Evolutionary conservation across 768 basidiomycete genomes (phyloP).

Genomic region (Galerina sulciceps): DNA sequence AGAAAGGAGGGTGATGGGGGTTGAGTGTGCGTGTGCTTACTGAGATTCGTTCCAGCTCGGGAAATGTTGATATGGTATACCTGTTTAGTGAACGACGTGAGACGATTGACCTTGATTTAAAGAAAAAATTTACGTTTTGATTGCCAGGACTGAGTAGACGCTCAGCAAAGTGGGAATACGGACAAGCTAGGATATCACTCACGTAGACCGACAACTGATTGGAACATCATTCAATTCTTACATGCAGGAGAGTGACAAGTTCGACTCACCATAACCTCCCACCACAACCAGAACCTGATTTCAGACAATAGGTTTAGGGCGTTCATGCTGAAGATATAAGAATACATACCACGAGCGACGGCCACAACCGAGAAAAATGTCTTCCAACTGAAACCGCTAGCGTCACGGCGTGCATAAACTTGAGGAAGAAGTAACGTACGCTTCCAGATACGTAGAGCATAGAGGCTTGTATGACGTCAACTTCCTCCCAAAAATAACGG

Average conservation of each 20-base stretch:
- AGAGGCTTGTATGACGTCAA: background rate
- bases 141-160: background rate
- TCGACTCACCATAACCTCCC: background rate
- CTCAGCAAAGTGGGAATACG: too few relatives aligned
- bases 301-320: background rate
- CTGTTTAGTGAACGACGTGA: background rate
- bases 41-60: background rate
- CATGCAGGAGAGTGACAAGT: too few relatives aligned
- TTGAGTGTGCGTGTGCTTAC: background rate
- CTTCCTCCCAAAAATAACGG: background rate
- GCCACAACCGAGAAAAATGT: conserved; percentile 1
- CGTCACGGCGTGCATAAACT: background rate
- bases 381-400: background rate
- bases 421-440: background rate
- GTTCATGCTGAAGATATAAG: background rate
- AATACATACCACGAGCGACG: background rate
- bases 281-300: background rate
- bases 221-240: too few relatives aligned
- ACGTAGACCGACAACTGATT: background rate
- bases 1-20: too few relatives aligned
- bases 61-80: background rate
- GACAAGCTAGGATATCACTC: background rate
- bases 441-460: background rate
- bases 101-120: background rate
- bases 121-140: background rate